A percentile compares a stretch with the other conserved stretches of the same genome.
Conservation (phyloP, 257 asterid species). For the Cynanchum wilfordii region DNA sequence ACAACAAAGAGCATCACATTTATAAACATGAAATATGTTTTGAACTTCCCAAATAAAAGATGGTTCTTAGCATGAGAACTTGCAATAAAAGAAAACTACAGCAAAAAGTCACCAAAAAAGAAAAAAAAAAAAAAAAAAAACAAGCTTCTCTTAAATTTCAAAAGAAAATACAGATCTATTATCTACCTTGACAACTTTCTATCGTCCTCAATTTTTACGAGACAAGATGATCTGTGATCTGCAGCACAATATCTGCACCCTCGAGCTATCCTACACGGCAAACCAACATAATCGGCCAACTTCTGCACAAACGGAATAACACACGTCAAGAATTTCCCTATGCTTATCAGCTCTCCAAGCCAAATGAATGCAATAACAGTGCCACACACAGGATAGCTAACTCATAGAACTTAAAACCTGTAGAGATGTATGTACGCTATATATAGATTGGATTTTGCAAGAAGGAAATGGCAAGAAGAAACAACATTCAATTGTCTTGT, state of each 20-base stretch:
- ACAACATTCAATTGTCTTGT: not conserved
- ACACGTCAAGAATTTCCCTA: not conserved
- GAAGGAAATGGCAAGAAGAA: not conserved
- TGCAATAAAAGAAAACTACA: not conserved
- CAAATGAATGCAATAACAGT: too few species aligned
- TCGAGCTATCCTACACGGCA: slow-evolving; percentile 96
- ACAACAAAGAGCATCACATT: not conserved
- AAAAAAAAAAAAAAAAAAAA: not conserved
- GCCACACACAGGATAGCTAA: not conserved
- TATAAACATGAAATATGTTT: not conserved
- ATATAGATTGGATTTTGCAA: not conserved
- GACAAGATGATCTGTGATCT: slow-evolving; percentile 91
- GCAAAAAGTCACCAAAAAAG: too few species aligned
- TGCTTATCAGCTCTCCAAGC: not conserved
- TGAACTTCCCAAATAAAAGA: not conserved
- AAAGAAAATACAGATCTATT: slow-evolving; percentile 12
- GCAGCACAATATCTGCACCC: slow-evolving; percentile 90
- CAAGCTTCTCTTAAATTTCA: not conserved
- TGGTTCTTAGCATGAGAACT: not conserved
- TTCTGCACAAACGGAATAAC: slow-evolving; percentile 46
- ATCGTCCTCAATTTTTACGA: slow-evolving; percentile 70
- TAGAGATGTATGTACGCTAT: not conserved
- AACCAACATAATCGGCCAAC: slow-evolving; percentile 92
- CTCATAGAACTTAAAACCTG: not conserved
- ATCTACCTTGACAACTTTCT: slow-evolving; percentile 69